Evolutionary conservation across 331 rosid species (phyloP), one percentile per base, ranked within the genome.

Genomic region (Cydonia oblonga): DNA sequence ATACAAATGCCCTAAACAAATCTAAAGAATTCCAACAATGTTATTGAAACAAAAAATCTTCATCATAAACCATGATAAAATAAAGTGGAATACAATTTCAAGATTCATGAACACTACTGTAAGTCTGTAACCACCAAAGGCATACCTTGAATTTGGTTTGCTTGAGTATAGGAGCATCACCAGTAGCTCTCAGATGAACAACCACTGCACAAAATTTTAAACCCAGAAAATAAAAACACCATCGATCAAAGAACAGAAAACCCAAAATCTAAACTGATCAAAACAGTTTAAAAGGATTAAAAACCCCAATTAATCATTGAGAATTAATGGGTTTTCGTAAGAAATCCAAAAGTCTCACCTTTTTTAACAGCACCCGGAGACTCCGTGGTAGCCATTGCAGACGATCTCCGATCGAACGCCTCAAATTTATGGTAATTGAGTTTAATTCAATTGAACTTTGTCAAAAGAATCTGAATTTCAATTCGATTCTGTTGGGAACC

Each of bases 111-210:
- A 52, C 46, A 29, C n/a, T 30, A 20, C 53, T 15, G 53, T 46
- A 46, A 46, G 53, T 46, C 49, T 29, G 22, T 33, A 42, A 22
- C 24, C 42, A 76, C 16, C 14, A 72, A 69, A 73, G 10, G 20
- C 59, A 54, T 61, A 91, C 97, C 98, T 93, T 93, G 80, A 93
- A 93, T 73, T 93, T 93, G 12, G 96, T 75, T 87, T 90, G 97
- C 77, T 91, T 89, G 82, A 91, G 96, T 58, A 93, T 93, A 63
- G 96, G 97, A 56, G 98, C 98, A 89, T 91, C 96, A 29, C 97
- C 97, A 19, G 97, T 93, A 79, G 98, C 97, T 88, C 97, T 85
- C 66, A 93, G 87, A 86, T 87, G 97, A 87, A 93, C 90, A 80
- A 91, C 98, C 71, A 90, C 98, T 90, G 80, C 78, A 72, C 40